Conservation (phyloP, 2,329 filamentous ascomycete genomes). For the Clonostachys solani region DNA sequence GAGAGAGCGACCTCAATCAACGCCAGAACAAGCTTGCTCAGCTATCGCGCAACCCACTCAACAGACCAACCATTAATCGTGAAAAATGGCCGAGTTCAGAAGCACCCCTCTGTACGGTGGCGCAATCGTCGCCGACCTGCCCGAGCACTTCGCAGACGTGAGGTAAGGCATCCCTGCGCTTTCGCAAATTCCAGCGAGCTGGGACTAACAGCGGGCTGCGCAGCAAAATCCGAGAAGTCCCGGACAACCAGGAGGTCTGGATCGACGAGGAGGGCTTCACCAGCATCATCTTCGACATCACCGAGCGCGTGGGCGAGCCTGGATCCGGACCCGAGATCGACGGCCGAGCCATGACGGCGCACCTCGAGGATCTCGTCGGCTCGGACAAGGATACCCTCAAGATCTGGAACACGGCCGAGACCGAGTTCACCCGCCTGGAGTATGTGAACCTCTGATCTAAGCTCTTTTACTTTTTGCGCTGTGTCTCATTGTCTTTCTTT, state of each 20-base stretch:
- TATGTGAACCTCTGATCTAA: constrained; percentile 20
- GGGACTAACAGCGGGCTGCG: neutral
- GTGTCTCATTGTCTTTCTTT: too few species aligned
- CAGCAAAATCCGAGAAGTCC: constrained; percentile 70
- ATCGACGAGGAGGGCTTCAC: constrained; percentile 81
- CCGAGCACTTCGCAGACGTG: constrained; percentile 65
- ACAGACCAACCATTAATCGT: too few species aligned
- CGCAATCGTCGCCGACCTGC: constrained; percentile 65
- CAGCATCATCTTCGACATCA: constrained; percentile 86
- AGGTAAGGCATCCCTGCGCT: constrained; percentile 44
- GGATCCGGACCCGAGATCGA: constrained; percentile 56
- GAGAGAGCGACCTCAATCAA: too few species aligned
- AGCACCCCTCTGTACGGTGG: constrained; percentile 66
- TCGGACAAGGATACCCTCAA: constrained; percentile 59
- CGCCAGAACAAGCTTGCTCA: too few species aligned
- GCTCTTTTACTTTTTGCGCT: neutral
- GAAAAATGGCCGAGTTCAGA: constrained; percentile 47
- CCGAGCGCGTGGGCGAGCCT: constrained; percentile 66
- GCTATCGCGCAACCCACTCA: too few species aligned
- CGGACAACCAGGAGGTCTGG: constrained; percentile 89
- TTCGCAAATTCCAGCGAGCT: neutral
- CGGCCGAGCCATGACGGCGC: constrained; percentile 64
- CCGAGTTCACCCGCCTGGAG: constrained; percentile 51
- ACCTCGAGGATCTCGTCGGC: constrained; percentile 66
- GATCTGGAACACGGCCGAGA: constrained; percentile 62